These are phyloP conservation scores for Wallacemonas sp. DNA, from an alignment of 208 protist species.

Conservation along the genomic window DNA sequence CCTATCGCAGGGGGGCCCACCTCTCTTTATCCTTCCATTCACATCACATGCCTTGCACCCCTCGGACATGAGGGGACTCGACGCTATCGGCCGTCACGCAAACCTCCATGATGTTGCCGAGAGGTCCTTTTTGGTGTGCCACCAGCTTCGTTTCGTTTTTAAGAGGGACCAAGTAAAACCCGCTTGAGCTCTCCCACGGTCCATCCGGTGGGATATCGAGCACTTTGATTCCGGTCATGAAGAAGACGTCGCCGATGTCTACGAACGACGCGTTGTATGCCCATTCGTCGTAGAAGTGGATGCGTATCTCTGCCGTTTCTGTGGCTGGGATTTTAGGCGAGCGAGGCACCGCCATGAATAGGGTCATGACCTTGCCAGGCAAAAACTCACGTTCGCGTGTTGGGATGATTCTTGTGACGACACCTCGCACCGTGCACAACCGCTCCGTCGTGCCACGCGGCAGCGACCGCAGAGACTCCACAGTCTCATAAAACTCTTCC, in stretches of 20 bases:
- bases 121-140: slow-evolving; percentile 41
- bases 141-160: slow-evolving; percentile 32
- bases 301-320: slow-evolving; percentile 19
- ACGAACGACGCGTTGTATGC: slow-evolving; percentile 63
- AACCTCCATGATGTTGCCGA: slow-evolving; percentile 63
- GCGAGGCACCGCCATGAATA: slow-evolving; percentile 16
- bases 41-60: slow-evolving; percentile 33
- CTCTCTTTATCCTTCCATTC: too few relatives aligned
- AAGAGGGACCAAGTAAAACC: slow-evolving; percentile 45
- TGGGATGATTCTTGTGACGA: slow-evolving; percentile 36
- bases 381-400: slow-evolving; percentile 58
- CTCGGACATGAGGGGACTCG: slow-evolving; percentile 47
- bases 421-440: slow-evolving; percentile 42
- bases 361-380: slow-evolving; percentile 52
- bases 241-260: slow-evolving; percentile 55
- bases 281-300: slow-evolving; percentile 79
- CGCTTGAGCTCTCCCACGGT: not conserved
- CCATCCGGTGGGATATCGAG: slow-evolving; percentile 22
- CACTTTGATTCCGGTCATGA: slow-evolving; percentile 45
- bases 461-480: slow-evolving; percentile 31
- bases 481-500: slow-evolving; percentile 48
- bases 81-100: slow-evolving; percentile 42
- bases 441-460: slow-evolving; percentile 22
- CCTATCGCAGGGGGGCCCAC: too few relatives aligned
- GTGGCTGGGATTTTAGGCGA: slow-evolving; percentile 19